phyloP scores from a whole-genome alignment of 768 basidiomycete species.

The Rhodotorula toruloides region DNA sequence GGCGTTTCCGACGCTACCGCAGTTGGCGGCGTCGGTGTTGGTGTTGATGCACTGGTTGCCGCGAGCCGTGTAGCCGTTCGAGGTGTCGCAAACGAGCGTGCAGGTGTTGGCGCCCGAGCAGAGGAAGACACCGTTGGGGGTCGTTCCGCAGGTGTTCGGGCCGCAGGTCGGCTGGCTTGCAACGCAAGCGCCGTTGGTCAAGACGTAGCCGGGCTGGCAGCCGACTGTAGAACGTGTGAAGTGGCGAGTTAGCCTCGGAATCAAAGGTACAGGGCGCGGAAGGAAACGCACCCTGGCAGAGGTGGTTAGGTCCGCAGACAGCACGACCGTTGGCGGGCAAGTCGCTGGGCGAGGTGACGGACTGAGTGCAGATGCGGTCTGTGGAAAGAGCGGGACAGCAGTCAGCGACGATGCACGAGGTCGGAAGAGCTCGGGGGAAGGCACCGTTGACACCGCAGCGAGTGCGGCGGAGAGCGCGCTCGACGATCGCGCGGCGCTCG shows the following conservation, averaged over 20 bases:
- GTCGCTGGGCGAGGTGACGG: conserved; percentile 19
- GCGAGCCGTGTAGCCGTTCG: background rate
- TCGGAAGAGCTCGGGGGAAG: background rate
- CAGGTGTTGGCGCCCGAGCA: conserved; percentile 22
- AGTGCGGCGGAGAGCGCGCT: background rate
- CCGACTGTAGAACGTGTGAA: background rate
- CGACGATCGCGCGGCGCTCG: conserved; percentile 1
- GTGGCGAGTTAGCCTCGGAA: no score
- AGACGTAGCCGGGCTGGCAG: conserved; percentile 12
- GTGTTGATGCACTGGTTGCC: background rate
- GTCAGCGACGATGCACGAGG: background rate
- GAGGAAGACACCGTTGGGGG: conserved; percentile 16
- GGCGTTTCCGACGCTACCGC: conserved; percentile 25
- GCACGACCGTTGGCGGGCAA: conserved; percentile 26
- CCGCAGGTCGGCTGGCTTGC: conserved; percentile 13
- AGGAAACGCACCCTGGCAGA: conserved; percentile 10
- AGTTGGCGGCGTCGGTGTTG: conserved; percentile 18
- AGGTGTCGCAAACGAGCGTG: conserved; percentile 11
- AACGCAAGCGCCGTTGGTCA: conserved; percentile 19
- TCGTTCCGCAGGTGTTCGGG: conserved; percentile 7
- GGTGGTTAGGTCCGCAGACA: conserved; percentile 20
- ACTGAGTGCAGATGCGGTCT: conserved; percentile 14
- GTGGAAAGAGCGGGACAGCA: background rate
- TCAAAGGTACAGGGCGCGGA: background rate
- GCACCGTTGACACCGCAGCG: conserved; percentile 8